Base-by-base conservation (phyloP, 2,329 filamentous ascomycete species). In the Neonectria punicea region DNA sequence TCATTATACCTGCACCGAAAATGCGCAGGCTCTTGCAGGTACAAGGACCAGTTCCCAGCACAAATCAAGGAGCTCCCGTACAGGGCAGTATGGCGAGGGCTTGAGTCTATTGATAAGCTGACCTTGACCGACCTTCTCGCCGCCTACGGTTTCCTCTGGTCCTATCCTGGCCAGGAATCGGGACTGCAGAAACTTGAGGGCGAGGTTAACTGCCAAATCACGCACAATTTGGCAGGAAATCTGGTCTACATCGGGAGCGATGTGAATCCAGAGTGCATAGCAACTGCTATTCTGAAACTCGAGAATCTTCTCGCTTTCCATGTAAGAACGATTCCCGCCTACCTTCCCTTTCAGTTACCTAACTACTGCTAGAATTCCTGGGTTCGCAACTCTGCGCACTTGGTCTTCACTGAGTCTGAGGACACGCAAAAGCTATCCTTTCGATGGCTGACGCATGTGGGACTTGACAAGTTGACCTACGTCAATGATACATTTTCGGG, bases 221-320 rank as follows among this genome's bases (percentile, higher is more conserved):
- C 77, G 0, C 28, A 74, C 63, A 78, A 78, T n/a, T 46, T 77
- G 18, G 64, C 34, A 18, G 68, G 69, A 1, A 70, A 72, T 10
- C 22, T 75, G 10, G 9, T 79, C 2, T 79, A 79, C 14, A 67
- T 79, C 10, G 77, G 73, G 3, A 73, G 73, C 3, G 34, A 65
- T 5, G 13, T 57, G 2, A 53, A 57, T 7, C 13, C 22, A 16
- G 32, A 58, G 6, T 43, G 49, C 8, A 11, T 78, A 14, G 22
- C 67, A 4, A 57, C 65, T 5, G 64, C 68, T 4, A 54, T 67
- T 6, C 50, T 32, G 18, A 75, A 70, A 13, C 69, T 78, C 3
- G 65, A 73, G 16, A 66, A 65, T 4, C 63, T 74, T 22, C 18
- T 67, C 3, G 34, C 54, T 2, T 55, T 73, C 9, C 63, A 66